Conservation (phyloP, 306 rosid species). For the Cucurbita pepo region DNA sequence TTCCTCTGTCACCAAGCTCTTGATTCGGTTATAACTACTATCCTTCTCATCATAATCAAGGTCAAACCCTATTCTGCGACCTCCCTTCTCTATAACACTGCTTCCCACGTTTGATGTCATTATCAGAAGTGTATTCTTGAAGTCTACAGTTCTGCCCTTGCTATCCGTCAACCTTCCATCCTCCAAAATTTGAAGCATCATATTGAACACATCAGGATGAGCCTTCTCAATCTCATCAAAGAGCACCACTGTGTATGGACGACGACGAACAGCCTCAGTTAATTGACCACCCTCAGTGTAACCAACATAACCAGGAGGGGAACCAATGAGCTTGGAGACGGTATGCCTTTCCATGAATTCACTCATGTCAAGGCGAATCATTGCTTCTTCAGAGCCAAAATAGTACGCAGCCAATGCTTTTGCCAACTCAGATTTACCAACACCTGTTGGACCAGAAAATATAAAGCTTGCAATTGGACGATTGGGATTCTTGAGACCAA, state of each 20-base stretch:
- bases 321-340: constrained; percentile 84
- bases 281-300: constrained; percentile 94
- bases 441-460: constrained; percentile 97
- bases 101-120: constrained; percentile 97
- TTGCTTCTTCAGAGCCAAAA: constrained; percentile 92
- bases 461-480: constrained; percentile 96
- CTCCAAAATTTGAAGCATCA: constrained; percentile 97
- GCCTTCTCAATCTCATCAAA: constrained; percentile 39
- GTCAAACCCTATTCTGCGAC: constrained; percentile 76
- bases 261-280: constrained; percentile 93
- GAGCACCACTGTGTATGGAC: constrained; percentile 86
- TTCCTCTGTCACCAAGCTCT: constrained; percentile 93
- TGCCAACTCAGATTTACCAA: constrained; percentile 93
- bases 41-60: constrained; percentile 87
- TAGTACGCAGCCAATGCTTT: constrained; percentile 86
- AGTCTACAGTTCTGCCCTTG: constrained; percentile 92
- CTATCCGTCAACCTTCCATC: constrained; percentile 94
- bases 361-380: constrained; percentile 97
- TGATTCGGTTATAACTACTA: constrained; percentile 69
- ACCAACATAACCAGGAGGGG: constrained; percentile 97
- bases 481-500: constrained; percentile 84
- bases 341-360: constrained; percentile 97
- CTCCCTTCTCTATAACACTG: constrained; percentile 95
- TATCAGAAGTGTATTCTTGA: constrained; percentile 86
- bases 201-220: constrained; percentile 88